phyloP scores from a whole-genome alignment of 2,329 filamentous ascomycete species.

The Cladorrhinum sp. region DNA sequence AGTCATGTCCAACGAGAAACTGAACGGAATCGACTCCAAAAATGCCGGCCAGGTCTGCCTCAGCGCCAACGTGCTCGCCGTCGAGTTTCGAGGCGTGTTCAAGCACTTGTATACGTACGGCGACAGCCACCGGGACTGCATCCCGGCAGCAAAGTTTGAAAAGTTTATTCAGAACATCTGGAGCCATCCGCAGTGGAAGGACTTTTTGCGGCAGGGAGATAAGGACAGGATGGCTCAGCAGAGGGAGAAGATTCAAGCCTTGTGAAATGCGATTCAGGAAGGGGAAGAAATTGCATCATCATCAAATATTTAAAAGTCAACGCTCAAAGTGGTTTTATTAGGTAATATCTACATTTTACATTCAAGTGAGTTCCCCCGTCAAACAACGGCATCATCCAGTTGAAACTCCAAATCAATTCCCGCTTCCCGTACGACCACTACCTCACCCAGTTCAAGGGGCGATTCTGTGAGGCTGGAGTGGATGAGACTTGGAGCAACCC shows the following conservation, averaged over 20 bases:
- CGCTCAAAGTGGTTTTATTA: no score
- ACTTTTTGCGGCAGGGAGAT: not conserved
- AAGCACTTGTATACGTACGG: not conserved
- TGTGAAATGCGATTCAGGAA: no score
- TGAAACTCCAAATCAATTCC: not conserved
- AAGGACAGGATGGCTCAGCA: not conserved
- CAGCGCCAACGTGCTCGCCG: not conserved
- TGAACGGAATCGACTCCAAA: not conserved
- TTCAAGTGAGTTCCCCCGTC: no score
- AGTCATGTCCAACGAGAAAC: not conserved
- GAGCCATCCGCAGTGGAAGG: not conserved
- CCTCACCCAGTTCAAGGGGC: not conserved
- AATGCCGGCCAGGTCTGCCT: not conserved
- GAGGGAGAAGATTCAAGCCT: not conserved
- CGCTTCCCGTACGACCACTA: not conserved
- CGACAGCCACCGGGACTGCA: not conserved
- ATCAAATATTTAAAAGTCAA: no score
- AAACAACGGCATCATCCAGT: not conserved
- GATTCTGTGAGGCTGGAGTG: not conserved
- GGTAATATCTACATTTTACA: no score
- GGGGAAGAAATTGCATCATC: no score
- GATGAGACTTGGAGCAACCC: not conserved
- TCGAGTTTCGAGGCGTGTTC: not conserved
- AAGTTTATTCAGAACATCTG: not conserved
- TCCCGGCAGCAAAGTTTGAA: not conserved